Conservation (phyloP, 2,329 filamentous ascomycete species). For the Trichoderma harzianum region DNA sequence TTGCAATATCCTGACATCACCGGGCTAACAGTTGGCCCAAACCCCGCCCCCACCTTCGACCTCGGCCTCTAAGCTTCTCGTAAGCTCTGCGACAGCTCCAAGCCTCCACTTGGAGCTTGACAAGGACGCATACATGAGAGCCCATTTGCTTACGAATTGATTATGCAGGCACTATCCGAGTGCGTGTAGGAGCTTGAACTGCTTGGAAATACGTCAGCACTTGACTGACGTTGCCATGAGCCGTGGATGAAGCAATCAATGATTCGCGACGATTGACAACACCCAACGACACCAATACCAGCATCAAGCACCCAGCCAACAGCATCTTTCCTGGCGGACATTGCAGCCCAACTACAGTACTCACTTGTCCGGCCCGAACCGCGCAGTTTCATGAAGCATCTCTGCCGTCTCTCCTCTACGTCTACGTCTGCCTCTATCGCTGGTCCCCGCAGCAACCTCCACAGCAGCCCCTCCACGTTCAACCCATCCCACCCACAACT, state of each 20-base stretch:
- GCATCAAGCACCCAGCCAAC: not conserved
- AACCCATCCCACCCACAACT: not conserved
- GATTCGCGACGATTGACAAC: not conserved
- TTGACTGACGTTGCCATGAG: not conserved
- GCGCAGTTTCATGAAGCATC: not conserved
- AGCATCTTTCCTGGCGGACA: not conserved
- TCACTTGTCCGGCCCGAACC: not conserved
- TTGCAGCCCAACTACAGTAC: not conserved
- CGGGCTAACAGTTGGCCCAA: not conserved
- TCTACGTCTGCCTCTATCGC: not conserved
- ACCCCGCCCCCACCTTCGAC: constrained; percentile 8
- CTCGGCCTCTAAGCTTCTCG: not conserved
- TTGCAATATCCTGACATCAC: constrained; percentile 11
- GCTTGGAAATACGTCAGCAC: not conserved
- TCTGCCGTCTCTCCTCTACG: not conserved
- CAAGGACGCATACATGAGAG: not conserved
- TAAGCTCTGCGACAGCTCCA: not conserved
- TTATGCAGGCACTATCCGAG: not conserved
- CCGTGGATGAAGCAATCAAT: not conserved
- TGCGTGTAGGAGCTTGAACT: not conserved
- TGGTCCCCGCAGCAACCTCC: constrained; percentile 6
- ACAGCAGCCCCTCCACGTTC: not conserved
- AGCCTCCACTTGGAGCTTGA: not conserved
- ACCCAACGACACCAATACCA: not conserved
- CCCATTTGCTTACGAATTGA: not conserved